Evolutionary conservation across 441 rosid species (phyloP).

Genomic region (Aleurites moluccanus): DNA sequence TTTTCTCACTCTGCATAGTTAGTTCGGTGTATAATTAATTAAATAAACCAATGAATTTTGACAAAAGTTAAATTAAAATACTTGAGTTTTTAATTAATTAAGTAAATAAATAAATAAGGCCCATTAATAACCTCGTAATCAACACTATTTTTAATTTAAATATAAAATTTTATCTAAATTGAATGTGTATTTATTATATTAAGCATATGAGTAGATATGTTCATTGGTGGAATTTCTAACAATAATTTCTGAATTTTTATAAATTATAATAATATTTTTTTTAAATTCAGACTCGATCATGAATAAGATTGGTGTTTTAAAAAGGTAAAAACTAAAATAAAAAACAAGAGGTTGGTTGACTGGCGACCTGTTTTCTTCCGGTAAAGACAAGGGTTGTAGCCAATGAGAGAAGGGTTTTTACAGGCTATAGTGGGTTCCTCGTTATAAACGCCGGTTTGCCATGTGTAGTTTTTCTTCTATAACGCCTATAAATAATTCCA

Average conservation of each 20-base stretch:
- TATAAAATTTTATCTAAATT: no score
- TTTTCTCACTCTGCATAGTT: background rate
- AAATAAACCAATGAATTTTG: no score
- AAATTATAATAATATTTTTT: no score
- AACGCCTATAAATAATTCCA: slow-evolving; percentile 16
- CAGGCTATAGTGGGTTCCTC: slow-evolving; percentile 10
- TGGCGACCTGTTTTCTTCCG: slow-evolving; percentile 3
- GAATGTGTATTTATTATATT: no score
- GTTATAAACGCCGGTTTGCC: slow-evolving; percentile 11
- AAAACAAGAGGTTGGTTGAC: background rate
- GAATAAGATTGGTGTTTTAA: background rate
- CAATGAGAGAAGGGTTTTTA: slow-evolving; percentile 13
- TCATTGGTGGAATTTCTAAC: no score
- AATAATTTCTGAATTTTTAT: no score
- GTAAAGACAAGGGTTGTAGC: background rate
- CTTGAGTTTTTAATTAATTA: no score
- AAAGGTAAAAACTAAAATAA: background rate
- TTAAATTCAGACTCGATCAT: no score
- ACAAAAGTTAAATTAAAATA: background rate
- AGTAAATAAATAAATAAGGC: background rate
- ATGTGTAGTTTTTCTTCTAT: background rate
- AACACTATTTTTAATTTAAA: no score
- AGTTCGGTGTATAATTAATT: background rate
- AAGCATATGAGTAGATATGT: no score
- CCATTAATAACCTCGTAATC: slow-evolving; percentile 8